Percentiles rank a stretch among this genome's conserved stretches.
Evolutionary conservation across 768 basidiomycete species (phyloP).

Genomic region (Candolleomyces eurysporus): DNA sequence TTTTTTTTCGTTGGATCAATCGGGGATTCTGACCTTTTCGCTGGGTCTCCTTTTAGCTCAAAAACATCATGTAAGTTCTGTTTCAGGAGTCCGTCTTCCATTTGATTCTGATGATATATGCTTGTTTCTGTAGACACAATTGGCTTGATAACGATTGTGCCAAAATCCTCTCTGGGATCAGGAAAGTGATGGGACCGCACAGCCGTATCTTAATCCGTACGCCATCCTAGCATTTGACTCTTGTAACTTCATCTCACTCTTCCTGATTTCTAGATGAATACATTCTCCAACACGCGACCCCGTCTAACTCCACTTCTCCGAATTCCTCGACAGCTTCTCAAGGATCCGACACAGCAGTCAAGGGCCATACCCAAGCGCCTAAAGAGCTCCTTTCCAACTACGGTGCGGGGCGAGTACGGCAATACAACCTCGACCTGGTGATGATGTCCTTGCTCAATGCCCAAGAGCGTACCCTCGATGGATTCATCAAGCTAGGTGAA

Average conservation of each 20-base stretch:
- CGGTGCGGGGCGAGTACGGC: slow-evolving; percentile 37
- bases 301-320: slow-evolving; percentile 4
- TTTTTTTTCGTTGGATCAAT: not conserved
- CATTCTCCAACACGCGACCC: slow-evolving; percentile 29
- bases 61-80: slow-evolving; percentile 31
- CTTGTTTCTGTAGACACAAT: slow-evolving; percentile 31
- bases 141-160: slow-evolving; percentile 38
- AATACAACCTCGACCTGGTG: slow-evolving; percentile 44
- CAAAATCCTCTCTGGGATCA: slow-evolving; percentile 33
- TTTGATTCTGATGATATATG: not conserved
- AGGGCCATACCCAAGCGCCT: slow-evolving; percentile 27
- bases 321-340: not conserved
- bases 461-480: slow-evolving; percentile 40
- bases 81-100: not conserved
- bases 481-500: slow-evolving; percentile 36
- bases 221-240: slow-evolving; percentile 8
- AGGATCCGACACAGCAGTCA: not conserved
- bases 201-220: slow-evolving; percentile 38
- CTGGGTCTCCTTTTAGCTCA: slow-evolving; percentile 22
- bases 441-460: slow-evolving; percentile 44
- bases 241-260: not conserved
- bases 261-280: slow-evolving; percentile 29
- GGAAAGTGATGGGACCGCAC: slow-evolving; percentile 30
- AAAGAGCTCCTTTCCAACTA: slow-evolving; percentile 49
- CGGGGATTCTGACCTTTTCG: not conserved